Percentiles rank a stretch among this genome's conserved stretches.
Evolutionary conservation across 768 basidiomycete genomes (phyloP).

Genomic region (Lactifluus subvellereus): DNA sequence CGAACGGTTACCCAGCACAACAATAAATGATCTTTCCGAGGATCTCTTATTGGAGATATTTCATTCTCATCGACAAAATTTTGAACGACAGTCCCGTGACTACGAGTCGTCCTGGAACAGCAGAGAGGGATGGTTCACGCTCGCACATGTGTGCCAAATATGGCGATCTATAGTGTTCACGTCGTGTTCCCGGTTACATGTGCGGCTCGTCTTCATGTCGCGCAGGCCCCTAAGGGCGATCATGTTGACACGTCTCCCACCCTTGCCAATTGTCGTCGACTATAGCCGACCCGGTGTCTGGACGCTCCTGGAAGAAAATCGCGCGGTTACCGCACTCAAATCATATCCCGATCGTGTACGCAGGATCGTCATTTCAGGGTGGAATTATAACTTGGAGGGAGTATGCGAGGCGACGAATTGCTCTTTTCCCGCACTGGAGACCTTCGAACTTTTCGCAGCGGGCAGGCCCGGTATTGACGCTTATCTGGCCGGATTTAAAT

Average conservation of each 20-base stretch:
- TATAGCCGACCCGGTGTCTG: neutral
- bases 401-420: neutral
- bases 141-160: conserved; percentile 4
- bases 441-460: neutral
- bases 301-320: neutral
- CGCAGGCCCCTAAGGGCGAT: neutral
- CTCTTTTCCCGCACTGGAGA: neutral
- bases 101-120: neutral
- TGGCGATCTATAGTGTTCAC: neutral
- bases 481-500: neutral
- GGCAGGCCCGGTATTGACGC: neutral
- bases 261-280: neutral
- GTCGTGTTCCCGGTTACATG: neutral
- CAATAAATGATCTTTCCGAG: neutral
- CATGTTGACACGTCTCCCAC: neutral
- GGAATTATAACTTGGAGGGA: neutral
- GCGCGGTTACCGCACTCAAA: neutral
- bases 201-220: neutral
- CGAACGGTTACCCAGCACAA: neutral
- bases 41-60: conserved; percentile 1
- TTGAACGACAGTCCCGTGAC: neutral
- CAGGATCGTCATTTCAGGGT: neutral
- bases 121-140: conserved; percentile 2
- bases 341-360: neutral
- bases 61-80: neutral